These are phyloP conservation scores for Fagus sylvatica DNA, from an alignment of 306 rosid species.

Conservation along the genomic window DNA sequence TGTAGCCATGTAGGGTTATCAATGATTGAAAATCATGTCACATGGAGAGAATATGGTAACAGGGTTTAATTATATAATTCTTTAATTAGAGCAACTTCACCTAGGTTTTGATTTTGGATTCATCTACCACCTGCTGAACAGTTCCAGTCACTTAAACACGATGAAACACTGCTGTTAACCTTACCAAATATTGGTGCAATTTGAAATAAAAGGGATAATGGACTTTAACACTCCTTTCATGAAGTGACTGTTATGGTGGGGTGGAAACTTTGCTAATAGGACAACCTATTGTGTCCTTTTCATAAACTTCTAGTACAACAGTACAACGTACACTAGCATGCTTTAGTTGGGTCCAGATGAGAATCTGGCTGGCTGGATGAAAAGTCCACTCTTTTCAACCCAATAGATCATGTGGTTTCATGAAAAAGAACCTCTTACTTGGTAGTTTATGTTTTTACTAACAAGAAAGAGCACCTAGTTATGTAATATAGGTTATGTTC, in stretches of 20 bases:
- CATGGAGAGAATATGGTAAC: neutral
- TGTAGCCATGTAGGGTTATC: neutral
- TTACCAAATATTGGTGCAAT: no score
- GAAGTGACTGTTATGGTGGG: no score
- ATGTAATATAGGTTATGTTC: neutral
- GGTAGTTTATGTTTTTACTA: neutral
- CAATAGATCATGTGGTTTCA: neutral
- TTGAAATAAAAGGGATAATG: no score
- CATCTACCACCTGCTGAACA: neutral
- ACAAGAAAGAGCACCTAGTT: neutral
- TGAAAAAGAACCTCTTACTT: neutral
- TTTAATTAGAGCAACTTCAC: neutral
- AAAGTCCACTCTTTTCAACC: neutral
- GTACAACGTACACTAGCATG: neutral
- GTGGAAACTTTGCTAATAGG: no score
- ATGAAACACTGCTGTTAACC: neutral
- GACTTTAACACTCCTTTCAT: no score
- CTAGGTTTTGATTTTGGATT: neutral
- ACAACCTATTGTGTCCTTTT: neutral
- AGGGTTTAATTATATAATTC: neutral
- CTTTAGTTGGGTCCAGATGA: neutral
- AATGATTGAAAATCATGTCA: neutral
- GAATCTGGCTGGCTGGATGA: neutral
- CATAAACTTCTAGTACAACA: neutral
- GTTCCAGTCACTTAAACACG: neutral